Percentiles rank a stretch among this genome's conserved stretches.
These are phyloP conservation scores for Cystobasidium sp. DNA, from an alignment of 1,284 basidiomycete genomes.

Conservation along the genomic window DNA sequence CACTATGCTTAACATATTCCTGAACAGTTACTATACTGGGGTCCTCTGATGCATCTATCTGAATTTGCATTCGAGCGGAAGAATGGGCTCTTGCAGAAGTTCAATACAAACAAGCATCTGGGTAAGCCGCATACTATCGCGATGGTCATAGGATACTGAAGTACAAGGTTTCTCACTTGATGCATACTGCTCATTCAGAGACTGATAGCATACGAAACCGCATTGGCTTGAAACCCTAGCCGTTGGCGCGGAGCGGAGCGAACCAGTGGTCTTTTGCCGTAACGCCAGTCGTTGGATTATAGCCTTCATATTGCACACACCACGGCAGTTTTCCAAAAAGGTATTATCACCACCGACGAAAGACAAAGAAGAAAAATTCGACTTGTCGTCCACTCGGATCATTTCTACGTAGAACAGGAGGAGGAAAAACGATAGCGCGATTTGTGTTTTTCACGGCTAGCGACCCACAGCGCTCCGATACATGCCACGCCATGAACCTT, in stretches of 20 bases:
- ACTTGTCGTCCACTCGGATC: not conserved
- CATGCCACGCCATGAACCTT: not conserved
- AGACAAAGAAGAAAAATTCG: slow-evolving; percentile 5
- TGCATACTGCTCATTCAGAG: not conserved
- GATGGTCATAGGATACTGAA: not conserved
- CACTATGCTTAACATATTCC: slow-evolving; percentile 45
- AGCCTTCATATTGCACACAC: slow-evolving; percentile 3
- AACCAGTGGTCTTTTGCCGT: slow-evolving; percentile 2
- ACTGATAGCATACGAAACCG: slow-evolving; percentile 4
- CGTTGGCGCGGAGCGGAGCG: slow-evolving; percentile 12
- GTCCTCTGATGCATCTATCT: slow-evolving; percentile 43
- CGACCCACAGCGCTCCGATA: not conserved
- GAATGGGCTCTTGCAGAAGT: slow-evolving; percentile 44
- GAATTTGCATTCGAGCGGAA: slow-evolving; percentile 42
- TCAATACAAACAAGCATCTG: slow-evolving; percentile 37
- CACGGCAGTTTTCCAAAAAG: slow-evolving; percentile 9
- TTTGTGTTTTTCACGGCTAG: not conserved
- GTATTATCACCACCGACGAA: slow-evolving; percentile 11
- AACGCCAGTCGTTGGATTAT: slow-evolving; percentile 15
- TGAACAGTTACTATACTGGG: slow-evolving; percentile 41
- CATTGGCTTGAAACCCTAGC: slow-evolving; percentile 3
- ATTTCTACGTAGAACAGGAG: not conserved
- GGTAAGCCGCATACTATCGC: slow-evolving; percentile 3
- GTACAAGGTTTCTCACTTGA: not conserved
- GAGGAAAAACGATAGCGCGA: slow-evolving; percentile 3